Evolutionary conservation across 169 alveolate genomes (phyloP).

Genomic region (Plasmodium vinckei): DNA sequence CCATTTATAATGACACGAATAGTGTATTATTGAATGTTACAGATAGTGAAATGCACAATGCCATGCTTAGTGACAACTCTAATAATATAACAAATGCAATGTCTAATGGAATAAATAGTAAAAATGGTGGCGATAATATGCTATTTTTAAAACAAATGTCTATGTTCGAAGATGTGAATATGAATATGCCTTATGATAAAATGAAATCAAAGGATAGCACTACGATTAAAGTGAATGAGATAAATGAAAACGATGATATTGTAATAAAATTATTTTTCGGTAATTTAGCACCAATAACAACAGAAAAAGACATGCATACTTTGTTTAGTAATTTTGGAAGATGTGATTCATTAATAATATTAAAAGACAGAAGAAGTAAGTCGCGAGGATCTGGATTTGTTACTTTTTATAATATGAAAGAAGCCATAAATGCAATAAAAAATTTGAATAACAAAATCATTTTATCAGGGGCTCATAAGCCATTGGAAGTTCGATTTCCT

Average conservation of each 20-base stretch:
- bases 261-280: constrained; percentile 74
- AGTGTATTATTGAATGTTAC: neutral
- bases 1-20: too few species aligned
- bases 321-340: constrained; percentile 70
- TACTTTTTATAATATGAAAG: constrained; percentile 69
- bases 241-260: constrained; percentile 31
- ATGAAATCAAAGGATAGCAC: neutral
- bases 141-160: neutral
- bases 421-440: constrained; percentile 74
- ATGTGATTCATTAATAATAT: constrained; percentile 69
- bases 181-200: neutral
- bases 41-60: neutral
- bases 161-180: neutral
- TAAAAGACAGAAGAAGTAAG: constrained; percentile 75
- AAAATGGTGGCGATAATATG: neutral
- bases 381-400: constrained; percentile 77
- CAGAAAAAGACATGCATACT: constrained; percentile 76
- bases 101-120: neutral
- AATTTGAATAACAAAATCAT: constrained; percentile 70
- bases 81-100: neutral
- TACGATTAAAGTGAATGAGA: neutral
- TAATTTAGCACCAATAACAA: constrained; percentile 75
- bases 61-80: neutral
- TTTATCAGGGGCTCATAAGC: constrained; percentile 76
- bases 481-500: constrained; percentile 75